These are phyloP conservation scores for Penicillium sp. DNA, from an alignment of 2,329 filamentous ascomycete species.

Conservation along the genomic window DNA sequence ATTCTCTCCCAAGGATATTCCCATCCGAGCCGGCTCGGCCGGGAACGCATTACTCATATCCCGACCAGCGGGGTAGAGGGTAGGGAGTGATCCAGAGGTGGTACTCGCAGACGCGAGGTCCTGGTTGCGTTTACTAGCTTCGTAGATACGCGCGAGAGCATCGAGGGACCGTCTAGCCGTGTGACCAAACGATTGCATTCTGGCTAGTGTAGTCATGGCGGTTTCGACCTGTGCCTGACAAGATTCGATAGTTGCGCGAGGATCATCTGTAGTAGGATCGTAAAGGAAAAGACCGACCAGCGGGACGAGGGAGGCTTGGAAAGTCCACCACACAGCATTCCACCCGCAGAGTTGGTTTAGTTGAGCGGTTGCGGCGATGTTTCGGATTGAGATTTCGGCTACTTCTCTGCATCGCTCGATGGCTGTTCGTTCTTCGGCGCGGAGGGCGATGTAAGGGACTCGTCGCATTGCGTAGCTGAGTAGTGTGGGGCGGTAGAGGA, in stretches of 20 bases:
- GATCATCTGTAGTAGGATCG: slow-evolving; percentile 58
- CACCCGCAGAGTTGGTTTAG: slow-evolving; percentile 77
- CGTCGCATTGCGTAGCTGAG: slow-evolving; percentile 65
- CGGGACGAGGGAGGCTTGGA: slow-evolving; percentile 79
- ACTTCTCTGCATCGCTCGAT: slow-evolving; percentile 71
- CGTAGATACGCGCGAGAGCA: slow-evolving; percentile 67
- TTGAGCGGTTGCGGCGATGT: slow-evolving; percentile 71
- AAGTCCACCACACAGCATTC: slow-evolving; percentile 82
- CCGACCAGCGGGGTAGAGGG: slow-evolving; percentile 21
- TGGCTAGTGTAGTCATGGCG: slow-evolving; percentile 42
- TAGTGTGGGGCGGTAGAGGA: slow-evolving; percentile 74
- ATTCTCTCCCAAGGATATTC: slow-evolving; percentile 22
- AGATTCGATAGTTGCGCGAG: slow-evolving; percentile 57
- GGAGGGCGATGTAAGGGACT: slow-evolving; percentile 55
- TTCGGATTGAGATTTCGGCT: slow-evolving; percentile 71
- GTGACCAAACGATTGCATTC: slow-evolving; percentile 68
- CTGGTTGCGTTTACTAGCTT: slow-evolving; percentile 51
- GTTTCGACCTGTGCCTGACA: slow-evolving; percentile 62
- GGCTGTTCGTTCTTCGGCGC: slow-evolving; percentile 67
- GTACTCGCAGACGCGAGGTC: slow-evolving; percentile 10
- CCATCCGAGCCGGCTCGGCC: slow-evolving; percentile 23
- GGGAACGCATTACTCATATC: slow-evolving; percentile 20
- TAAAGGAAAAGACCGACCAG: slow-evolving; percentile 70
- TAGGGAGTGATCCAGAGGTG: slow-evolving; percentile 12
- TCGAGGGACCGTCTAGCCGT: slow-evolving; percentile 66